Evolutionary conservation across 768 basidiomycete genomes (phyloP).

Genomic region (Boletus patriciae): DNA sequence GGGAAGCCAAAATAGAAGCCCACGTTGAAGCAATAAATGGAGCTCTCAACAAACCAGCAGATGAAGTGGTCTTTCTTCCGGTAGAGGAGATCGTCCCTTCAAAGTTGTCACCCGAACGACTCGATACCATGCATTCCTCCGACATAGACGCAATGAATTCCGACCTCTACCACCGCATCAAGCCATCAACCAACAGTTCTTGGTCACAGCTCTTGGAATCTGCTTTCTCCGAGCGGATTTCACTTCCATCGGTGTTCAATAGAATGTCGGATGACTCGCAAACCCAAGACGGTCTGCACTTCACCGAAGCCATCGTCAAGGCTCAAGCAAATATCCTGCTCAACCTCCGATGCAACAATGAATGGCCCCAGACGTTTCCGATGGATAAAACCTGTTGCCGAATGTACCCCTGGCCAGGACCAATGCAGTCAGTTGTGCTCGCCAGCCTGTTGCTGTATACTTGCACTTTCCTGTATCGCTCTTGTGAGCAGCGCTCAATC

Average conservation of each 20-base stretch:
- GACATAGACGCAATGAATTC: slow-evolving; percentile 94
- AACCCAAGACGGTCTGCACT: slow-evolving; percentile 87
- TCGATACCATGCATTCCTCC: slow-evolving; percentile 65
- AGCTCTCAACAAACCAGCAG: slow-evolving; percentile 49
- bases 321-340: slow-evolving; percentile 76
- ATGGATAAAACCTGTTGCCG: slow-evolving; percentile 81
- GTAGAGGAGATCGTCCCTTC: slow-evolving; percentile 68
- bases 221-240: slow-evolving; percentile 38
- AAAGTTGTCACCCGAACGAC: slow-evolving; percentile 64
- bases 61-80: slow-evolving; percentile 75
- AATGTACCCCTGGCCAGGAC: slow-evolving; percentile 65
- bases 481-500: slow-evolving; percentile 19
- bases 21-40: slow-evolving; percentile 53
- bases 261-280: slow-evolving; percentile 67
- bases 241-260: slow-evolving; percentile 80
- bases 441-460: slow-evolving; percentile 48
- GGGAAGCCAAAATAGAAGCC: slow-evolving; percentile 72
- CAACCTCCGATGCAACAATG: slow-evolving; percentile 79
- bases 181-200: slow-evolving; percentile 33
- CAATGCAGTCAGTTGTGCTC: slow-evolving; percentile 56
- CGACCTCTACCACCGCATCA: slow-evolving; percentile 70
- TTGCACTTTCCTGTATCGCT: slow-evolving; percentile 46
- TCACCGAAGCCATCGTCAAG: slow-evolving; percentile 57
- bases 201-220: slow-evolving; percentile 31
- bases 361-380: slow-evolving; percentile 59